Base-by-base conservation (phyloP, 108 stramenopile genomes). In the Cyclostephanos invisitatus region DNA sequence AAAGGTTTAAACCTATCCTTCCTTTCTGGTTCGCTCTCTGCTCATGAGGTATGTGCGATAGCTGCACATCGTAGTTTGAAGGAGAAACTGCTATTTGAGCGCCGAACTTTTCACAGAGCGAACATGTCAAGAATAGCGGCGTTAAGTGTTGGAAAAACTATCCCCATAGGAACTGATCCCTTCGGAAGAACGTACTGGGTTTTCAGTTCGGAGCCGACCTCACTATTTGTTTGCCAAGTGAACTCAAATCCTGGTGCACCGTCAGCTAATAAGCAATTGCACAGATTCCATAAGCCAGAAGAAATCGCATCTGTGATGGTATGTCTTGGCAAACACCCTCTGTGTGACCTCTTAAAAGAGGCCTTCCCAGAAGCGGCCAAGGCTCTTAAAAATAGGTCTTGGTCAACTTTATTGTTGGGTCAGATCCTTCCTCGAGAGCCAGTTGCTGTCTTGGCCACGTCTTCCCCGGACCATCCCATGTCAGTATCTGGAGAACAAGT, bases 31-130 rank as follows among this genome's bases (percentile, higher is more conserved):
- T 88, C 87, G 36, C 68, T 92, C 59, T 81, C 83, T 18, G 91
- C 88, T n/a, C 94, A 96, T 64, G 92, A 93, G 70, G 85, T 88
- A 25, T 96, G 94, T 71, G 94, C 90, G 2, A 64, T 87, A 7
- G 86, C 92, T 25, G 91, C 86, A 18, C 92, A 96, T 74, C 83
- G 82, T 42, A 82, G 80, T 29, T 70, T 91, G 24, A 93, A 89
- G 72, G 83, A 86, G 10, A 76, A 79, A 29, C 71, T 88, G 22
- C 66, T 91, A 1, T 70, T 82, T 48, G 67, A 80, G 25, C 71
- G 76, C 50, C 84, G 83, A 70, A 76, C 82, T 42, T 74, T 59
- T 22, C 62, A 81, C 67, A 64, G 73, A 32, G 70, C 63, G 18
- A 51, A 75, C 14, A 67, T 86, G 32, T 88, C 87, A 61, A 61